A percentile compares a stretch with the other conserved stretches of the same genome.
Evolutionary conservation across 2,329 filamentous ascomycete species (phyloP).

Genomic region (Purpureocillium takamizusanense): DNA sequence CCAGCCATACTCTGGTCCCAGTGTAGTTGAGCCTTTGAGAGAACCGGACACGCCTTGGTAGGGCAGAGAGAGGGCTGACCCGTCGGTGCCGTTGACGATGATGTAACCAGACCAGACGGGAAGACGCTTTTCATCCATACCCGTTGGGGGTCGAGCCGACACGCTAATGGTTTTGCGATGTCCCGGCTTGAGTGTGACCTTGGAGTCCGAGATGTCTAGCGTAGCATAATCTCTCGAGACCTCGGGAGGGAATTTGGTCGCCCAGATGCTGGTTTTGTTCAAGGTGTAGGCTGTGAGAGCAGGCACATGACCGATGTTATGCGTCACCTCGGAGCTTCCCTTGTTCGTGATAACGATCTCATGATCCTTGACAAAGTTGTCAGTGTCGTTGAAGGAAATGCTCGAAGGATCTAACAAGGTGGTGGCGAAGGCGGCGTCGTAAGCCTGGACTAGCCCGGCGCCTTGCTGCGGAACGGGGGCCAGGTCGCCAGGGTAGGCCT

Average conservation of each 20-base stretch:
- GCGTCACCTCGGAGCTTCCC: constrained; percentile 38
- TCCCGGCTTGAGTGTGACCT: constrained; percentile 32
- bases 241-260: constrained; percentile 35
- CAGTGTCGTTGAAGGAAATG: constrained; percentile 55
- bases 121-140: constrained; percentile 23
- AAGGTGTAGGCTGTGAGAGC: constrained; percentile 45
- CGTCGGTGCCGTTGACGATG: constrained; percentile 27
- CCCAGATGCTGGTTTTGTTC: constrained; percentile 20
- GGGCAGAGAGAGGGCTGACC: constrained; percentile 24
- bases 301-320: constrained; percentile 38
- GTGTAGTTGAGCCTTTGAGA: constrained; percentile 15
- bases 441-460: constrained; percentile 48
- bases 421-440: constrained; percentile 45
- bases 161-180: constrained; percentile 37
- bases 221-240: constrained; percentile 29
- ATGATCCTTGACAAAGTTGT: constrained; percentile 37
- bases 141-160: constrained; percentile 28
- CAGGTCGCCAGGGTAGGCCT: constrained; percentile 23
- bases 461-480: constrained; percentile 54
- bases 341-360: constrained; percentile 49
- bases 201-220: constrained; percentile 29
- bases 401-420: constrained; percentile 43
- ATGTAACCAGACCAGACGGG: constrained; percentile 34
- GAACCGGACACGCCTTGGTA: constrained; percentile 29
- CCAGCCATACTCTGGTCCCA: constrained; percentile 11